A percentile compares a stretch with the other conserved stretches of the same genome.
phyloP scores from a whole-genome alignment of 768 basidiomycete species.

The Kwoniella newhampshirensis region DNA sequence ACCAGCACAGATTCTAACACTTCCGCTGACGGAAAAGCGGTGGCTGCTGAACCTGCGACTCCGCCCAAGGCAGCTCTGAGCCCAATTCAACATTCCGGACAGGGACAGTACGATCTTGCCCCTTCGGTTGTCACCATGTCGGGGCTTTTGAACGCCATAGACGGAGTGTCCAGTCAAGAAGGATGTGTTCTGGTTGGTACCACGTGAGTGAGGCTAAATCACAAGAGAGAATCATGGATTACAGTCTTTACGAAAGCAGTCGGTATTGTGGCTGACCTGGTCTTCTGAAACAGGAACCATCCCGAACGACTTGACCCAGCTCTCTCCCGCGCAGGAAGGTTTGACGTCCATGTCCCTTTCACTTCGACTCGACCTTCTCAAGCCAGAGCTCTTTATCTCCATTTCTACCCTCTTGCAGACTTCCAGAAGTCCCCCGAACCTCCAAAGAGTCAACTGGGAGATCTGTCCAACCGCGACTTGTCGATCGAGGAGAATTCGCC shows the following conservation, averaged over 20 bases:
- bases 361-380: conserved; percentile 69
- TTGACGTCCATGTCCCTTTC: conserved; percentile 87
- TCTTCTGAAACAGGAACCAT: conserved; percentile 67
- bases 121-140: conserved; percentile 43
- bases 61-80: background rate
- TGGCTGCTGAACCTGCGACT: background rate
- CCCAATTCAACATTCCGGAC: no score
- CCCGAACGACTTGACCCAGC: conserved; percentile 87
- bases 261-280: background rate
- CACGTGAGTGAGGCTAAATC: no score
- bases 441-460: conserved; percentile 2
- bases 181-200: conserved; percentile 79
- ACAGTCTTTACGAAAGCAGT: background rate
- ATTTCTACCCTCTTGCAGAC: conserved; percentile 45
- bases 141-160: conserved; percentile 45
- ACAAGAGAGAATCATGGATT: no score
- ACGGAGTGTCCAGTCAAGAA: conserved; percentile 58
- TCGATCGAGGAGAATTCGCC: conserved; percentile 3
- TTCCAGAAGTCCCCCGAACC: background rate
- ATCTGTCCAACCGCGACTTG: conserved; percentile 1
- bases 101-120: conserved; percentile 8
- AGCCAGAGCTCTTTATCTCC: conserved; percentile 42
- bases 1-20: background rate
- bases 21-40: conserved; percentile 1
- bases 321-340: conserved; percentile 81